Evolutionary conservation across 495 filamentous ascomycete species (phyloP).

Genomic region (Neurospora africana): DNA sequence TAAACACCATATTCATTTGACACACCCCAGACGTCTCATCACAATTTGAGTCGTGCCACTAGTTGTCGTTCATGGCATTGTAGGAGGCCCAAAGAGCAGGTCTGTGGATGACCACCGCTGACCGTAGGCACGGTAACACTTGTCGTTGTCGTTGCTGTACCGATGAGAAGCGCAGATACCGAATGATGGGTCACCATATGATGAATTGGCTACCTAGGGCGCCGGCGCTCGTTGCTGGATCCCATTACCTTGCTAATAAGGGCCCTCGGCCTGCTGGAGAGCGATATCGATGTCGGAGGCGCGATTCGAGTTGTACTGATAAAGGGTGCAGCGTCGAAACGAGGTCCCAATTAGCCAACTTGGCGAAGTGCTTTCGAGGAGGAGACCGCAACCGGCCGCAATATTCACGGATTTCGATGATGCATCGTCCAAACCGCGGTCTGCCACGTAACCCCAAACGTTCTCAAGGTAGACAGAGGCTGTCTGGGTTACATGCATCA

Average conservation of each 20-base stretch:
- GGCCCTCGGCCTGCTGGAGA: conserved; percentile 60
- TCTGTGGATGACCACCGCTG: conserved; percentile 37
- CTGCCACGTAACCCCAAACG: conserved; percentile 48
- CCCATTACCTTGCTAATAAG: conserved; percentile 54
- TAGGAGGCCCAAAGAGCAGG: conserved; percentile 44
- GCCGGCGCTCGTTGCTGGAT: conserved; percentile 42
- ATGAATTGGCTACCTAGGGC: conserved; percentile 8
- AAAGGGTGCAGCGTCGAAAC: conserved; percentile 61
- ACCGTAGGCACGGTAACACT: conserved; percentile 35
- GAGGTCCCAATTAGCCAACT: conserved; percentile 55
- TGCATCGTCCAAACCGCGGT: conserved; percentile 38
- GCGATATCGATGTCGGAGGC: conserved; percentile 55
- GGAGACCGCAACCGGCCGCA: conserved; percentile 38
- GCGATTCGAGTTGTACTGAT: conserved; percentile 58
- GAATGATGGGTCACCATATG: conserved; percentile 12
- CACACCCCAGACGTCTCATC: conserved; percentile 19
- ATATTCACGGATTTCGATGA: conserved; percentile 26
- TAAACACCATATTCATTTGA: conserved; percentile 34
- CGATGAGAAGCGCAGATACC: conserved; percentile 9
- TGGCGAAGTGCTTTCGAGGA: conserved; percentile 36
- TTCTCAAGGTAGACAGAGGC: conserved; percentile 46
- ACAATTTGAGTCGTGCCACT: conserved; percentile 12
- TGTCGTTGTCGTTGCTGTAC: conserved; percentile 7
- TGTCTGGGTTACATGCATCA: conserved; percentile 38
- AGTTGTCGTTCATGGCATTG: conserved; percentile 26